phyloP scores from a whole-genome alignment of 2,329 filamentous ascomycete species.

The Pyricularia grisea region DNA sequence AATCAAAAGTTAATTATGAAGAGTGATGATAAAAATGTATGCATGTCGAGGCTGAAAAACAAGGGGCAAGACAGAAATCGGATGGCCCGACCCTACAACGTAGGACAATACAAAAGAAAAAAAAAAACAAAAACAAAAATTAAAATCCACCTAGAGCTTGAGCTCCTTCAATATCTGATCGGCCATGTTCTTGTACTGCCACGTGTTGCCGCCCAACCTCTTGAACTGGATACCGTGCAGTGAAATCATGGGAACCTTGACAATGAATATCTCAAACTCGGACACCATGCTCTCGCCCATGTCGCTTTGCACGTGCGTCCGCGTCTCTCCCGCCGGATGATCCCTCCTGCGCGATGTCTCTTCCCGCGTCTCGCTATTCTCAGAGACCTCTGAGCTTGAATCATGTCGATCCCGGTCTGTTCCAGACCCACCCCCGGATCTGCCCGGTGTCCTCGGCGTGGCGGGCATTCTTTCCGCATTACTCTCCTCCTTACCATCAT shows the following conservation, averaged over 20 bases:
- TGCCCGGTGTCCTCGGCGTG: conserved; percentile 32
- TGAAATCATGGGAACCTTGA: conserved; percentile 89
- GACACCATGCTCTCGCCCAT: conserved; percentile 75
- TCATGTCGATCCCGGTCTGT: conserved; percentile 46
- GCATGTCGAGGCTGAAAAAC: not conserved
- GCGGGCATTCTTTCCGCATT: conserved; percentile 37
- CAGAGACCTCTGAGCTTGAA: conserved; percentile 78
- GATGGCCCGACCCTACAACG: not conserved
- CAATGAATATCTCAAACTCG: conserved; percentile 92
- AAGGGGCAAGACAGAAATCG: not conserved
- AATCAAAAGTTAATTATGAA: not conserved
- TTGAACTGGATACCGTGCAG: conserved; percentile 98
- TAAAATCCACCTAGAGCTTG: conserved; percentile 45
- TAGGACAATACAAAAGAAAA: not conserved
- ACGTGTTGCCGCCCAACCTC: conserved; percentile 87
- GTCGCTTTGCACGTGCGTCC: conserved; percentile 84
- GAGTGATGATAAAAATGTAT: not conserved
- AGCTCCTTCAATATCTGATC: conserved; percentile 87
- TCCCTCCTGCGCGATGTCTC: conserved; percentile 22
- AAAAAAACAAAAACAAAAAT: not conserved
- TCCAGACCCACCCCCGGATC: conserved; percentile 33
- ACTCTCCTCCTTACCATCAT: conserved; percentile 62
- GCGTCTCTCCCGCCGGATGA: conserved; percentile 68
- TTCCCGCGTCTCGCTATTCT: conserved; percentile 58
- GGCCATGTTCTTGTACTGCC: conserved; percentile 98